Evolutionary conservation across 1,284 basidiomycete species (phyloP), one percentile per base, ranked within the genome.

Genomic region (Malassezia furfur): DNA sequence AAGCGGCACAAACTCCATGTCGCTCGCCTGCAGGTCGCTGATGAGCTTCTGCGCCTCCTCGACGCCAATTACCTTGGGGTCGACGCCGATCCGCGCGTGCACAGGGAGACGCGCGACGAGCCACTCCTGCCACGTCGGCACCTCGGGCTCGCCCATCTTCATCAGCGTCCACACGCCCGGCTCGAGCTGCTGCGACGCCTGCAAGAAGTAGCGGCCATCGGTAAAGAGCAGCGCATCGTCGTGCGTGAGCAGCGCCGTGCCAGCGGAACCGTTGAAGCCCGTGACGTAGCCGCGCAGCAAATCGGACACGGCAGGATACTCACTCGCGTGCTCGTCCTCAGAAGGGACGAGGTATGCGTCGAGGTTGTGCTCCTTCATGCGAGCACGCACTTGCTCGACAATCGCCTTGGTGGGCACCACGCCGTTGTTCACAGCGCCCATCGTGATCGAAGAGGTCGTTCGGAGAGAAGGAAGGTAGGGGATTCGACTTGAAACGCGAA

Each of bases 191-290:
- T 91, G 83, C 57, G 81, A 83, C 0, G 91, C 93, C 76, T 96
- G 93, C 12, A 94, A 78, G 71, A 87, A 94, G 76, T 96, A 98
- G 41, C 93, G 79, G 1, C 91, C 91, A 77, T 96, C 91, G 1
- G 91, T 94, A 75, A 91, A 91, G 45, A 91, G 78, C 59, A 80
- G 84, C 0, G 66, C 72, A 44, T 67, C 56, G 34, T 53, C 44
- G 39, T 52, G 75, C 0, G 88, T 90, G 19, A 96, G 79, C 45
- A 93, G 77, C 14, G 88, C 93, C 65, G 57, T 64, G 32, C 88
- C 91, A 58, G 91, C 90, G 19, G 89, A 93, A 35, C 91, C 93
- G 59, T 82, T 88, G 78, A 96, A 96, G 11, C 88, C 88, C 35
- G 88, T 89, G 60, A 96, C 87, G 77, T 83, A 94, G 0, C 83